phyloP scores from a whole-genome alignment of 2,329 filamentous ascomycete species.

The Cladosporium colombiae region DNA sequence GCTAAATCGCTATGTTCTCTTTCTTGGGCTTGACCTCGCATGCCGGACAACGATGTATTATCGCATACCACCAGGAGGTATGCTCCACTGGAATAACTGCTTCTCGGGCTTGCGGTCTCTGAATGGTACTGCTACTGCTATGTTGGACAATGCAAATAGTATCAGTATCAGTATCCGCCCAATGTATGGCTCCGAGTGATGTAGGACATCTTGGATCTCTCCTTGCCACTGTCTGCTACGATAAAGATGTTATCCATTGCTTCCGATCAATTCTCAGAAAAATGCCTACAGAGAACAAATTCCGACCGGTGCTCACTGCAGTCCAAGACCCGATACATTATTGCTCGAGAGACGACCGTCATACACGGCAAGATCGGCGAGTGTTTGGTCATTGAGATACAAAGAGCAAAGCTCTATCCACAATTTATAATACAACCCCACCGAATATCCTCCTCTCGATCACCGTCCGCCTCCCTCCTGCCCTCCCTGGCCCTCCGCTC shows the following conservation, averaged over 20 bases:
- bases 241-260: not conserved
- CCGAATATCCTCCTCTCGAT: not conserved
- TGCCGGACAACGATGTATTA: not conserved
- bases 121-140: not conserved
- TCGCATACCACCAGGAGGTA: not conserved
- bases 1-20: not conserved
- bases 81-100: not conserved
- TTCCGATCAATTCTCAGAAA: not conserved
- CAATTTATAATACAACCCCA: not conserved
- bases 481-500: not conserved
- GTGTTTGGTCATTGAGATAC: not conserved
- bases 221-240: not conserved
- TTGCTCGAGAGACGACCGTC: not conserved
- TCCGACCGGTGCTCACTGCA: not conserved
- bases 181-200: not conserved
- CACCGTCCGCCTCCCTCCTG: not conserved
- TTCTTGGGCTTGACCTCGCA: not conserved
- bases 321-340: not conserved
- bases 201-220: not conserved
- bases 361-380: not conserved
- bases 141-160: not conserved
- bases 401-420: not conserved
- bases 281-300: not conserved
- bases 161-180: not conserved
- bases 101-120: not conserved